Evolutionary conservation across 2,329 filamentous ascomycete species (phyloP), one percentile per base, ranked within the genome.

Genomic region (Zasmidium angulare): DNA sequence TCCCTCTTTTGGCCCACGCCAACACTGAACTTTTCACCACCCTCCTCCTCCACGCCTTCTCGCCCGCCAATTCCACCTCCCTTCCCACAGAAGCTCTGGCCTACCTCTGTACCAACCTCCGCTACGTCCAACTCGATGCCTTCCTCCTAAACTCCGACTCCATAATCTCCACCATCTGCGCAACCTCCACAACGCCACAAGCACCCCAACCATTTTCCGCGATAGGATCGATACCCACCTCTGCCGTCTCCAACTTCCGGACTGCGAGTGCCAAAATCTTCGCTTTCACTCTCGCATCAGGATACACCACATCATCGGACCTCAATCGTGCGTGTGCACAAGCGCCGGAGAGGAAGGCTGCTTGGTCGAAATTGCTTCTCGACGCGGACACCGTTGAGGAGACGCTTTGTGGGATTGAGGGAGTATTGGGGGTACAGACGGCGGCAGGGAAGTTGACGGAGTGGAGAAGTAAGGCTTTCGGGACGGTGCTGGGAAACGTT

Each of bases 41-140:
- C 9, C 64, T 68, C 43, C 46, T 71, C 53, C 56, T 64, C 9
- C 55, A 64, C 36, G 53, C 67, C 12, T 70, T 72, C 60, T 46
- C 57, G n/a, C 20, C 12, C 51, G n/a, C 49, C 49, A 53, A 63
- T n/a, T n/a, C n/a, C n/a, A n/a, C n/a, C n/a, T n/a, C n/a, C n/a
- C n/a, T n/a, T n/a, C n/a, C 66, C 46, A 63, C 52, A 11, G 36
- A 58, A 0, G 54, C 59, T 24, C 64, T 61, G 50, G 40, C 51
- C 29, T 68, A 70, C 63, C 59, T 71, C 29, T 72, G 69, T 61
- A 46, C 63, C 54, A 65, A 64, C 52, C 59, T 72, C 46, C 61
- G 60, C 29, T 66, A 63, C 53, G 29, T 60, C 19, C 55, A 61
- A 36, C 55, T 72, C 46, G 58, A 65, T 31, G 52, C 50, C 56